These are phyloP conservation scores for Melampsora americana DNA, from an alignment of 1,284 basidiomycete genomes.

Conservation along the genomic window DNA sequence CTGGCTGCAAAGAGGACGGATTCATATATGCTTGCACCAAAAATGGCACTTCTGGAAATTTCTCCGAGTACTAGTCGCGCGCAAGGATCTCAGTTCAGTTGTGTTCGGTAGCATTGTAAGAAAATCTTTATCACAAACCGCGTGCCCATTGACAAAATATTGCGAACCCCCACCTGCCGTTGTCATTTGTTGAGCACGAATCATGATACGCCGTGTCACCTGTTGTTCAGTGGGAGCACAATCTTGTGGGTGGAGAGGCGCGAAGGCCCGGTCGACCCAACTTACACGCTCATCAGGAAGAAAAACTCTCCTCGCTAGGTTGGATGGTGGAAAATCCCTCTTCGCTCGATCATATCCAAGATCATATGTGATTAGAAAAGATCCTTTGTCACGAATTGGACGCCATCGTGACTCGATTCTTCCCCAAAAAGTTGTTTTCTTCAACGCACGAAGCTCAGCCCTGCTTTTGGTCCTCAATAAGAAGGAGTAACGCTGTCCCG, in stretches of 20 bases:
- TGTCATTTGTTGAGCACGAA: neutral
- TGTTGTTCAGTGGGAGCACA: neutral
- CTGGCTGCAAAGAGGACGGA: neutral
- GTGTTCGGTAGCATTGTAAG: too few relatives aligned
- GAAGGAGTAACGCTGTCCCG: constrained; percentile 42
- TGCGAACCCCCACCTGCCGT: neutral
- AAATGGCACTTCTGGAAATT: neutral
- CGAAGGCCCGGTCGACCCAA: neutral
- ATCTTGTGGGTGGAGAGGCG: neutral
- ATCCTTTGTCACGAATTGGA: constrained; percentile 13
- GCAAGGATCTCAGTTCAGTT: neutral
- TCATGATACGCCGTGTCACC: neutral
- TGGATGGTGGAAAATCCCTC: neutral
- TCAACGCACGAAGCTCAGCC: constrained; percentile 3
- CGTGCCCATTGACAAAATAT: neutral
- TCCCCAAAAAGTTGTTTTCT: constrained; percentile 24
- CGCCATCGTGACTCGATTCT: constrained; percentile 37
- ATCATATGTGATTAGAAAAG: constrained; percentile 35
- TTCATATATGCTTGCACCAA: constrained; percentile 6
- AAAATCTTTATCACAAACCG: neutral
- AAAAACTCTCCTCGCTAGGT: neutral
- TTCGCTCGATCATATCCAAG: neutral
- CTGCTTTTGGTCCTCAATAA: constrained; percentile 31
- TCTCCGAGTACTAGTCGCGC: constrained; percentile 1
- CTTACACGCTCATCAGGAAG: neutral